Percentiles rank a stretch among this genome's conserved stretches.
Conservation (phyloP, 176 grass and related monocot species). For the Coix lacrymajobi region DNA sequence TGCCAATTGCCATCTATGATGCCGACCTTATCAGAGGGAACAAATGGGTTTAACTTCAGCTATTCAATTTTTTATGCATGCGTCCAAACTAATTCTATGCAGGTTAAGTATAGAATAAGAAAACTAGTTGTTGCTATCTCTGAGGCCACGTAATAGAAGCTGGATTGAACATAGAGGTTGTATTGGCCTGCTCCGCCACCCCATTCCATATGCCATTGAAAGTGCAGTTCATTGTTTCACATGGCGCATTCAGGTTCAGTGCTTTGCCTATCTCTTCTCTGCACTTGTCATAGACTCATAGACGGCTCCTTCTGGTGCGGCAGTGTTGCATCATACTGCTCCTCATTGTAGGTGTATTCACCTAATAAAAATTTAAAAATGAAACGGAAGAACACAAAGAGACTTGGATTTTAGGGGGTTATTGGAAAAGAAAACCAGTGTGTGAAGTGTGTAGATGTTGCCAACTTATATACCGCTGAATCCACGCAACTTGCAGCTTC, state of each 20-base stretch:
- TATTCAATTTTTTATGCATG: not conserved
- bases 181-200: constrained; percentile 30
- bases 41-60: not conserved
- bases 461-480: constrained; percentile 32
- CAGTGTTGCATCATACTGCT: not conserved
- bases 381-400: no score
- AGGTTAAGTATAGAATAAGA: not conserved
- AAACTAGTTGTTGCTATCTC: not conserved
- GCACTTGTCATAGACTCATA: not conserved
- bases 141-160: constrained; percentile 9
- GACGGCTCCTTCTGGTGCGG: not conserved
- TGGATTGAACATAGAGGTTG: not conserved
- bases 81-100: not conserved
- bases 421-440: no score
- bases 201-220: constrained; percentile 36
- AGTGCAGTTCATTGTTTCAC: constrained; percentile 7
- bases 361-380: not conserved
- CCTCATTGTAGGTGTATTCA: not conserved
- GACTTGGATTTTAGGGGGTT: no score
- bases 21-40: constrained; percentile 5
- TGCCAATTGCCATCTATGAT: constrained; percentile 6
- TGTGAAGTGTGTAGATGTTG: no score
- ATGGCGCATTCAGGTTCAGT: not conserved
- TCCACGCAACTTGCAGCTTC: constrained; percentile 46
- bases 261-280: not conserved